These are phyloP conservation scores for Talaromyces wortmannii DNA, from an alignment of 495 filamentous ascomycete species.

Conservation along the genomic window DNA sequence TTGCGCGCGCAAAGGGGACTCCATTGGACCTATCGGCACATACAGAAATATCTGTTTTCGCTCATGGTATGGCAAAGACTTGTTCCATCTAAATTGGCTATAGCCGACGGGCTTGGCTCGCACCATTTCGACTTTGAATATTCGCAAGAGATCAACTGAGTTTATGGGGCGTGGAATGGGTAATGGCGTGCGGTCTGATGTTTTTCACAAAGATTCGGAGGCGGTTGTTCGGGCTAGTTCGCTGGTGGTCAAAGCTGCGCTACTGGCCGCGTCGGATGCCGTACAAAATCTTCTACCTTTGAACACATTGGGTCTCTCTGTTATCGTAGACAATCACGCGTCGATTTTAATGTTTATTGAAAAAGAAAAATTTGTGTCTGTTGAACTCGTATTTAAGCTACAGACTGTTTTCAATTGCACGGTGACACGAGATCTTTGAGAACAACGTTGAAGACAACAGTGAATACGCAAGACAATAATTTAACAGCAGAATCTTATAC, in stretches of 20 bases:
- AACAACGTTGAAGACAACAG: too few relatives aligned
- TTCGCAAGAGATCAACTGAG: neutral
- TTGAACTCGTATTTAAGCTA: too few relatives aligned
- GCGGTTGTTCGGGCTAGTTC: neutral
- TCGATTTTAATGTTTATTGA: neutral
- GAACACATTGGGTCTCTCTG: neutral
- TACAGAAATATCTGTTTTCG: slow-evolving; percentile 66
- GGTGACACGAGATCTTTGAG: too few relatives aligned
- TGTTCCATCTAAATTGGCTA: slow-evolving; percentile 1
- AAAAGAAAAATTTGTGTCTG: too few relatives aligned
- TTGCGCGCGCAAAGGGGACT: neutral
- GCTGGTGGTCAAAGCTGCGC: slow-evolving; percentile 17
- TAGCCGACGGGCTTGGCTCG: neutral
- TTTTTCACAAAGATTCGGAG: neutral
- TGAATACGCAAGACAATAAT: too few relatives aligned
- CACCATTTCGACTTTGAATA: neutral
- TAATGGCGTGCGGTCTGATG: neutral
- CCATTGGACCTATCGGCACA: slow-evolving; percentile 10
- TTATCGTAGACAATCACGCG: neutral
- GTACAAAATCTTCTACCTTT: slow-evolving; percentile 8
- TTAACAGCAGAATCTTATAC: too few relatives aligned
- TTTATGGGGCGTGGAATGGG: slow-evolving; percentile 1
- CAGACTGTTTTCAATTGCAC: too few relatives aligned
- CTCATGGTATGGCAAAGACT: slow-evolving; percentile 12
- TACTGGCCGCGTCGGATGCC: slow-evolving; percentile 32